phyloP scores from a whole-genome alignment of 2,329 filamentous ascomycete species.

The Xylariaceae sp. region DNA sequence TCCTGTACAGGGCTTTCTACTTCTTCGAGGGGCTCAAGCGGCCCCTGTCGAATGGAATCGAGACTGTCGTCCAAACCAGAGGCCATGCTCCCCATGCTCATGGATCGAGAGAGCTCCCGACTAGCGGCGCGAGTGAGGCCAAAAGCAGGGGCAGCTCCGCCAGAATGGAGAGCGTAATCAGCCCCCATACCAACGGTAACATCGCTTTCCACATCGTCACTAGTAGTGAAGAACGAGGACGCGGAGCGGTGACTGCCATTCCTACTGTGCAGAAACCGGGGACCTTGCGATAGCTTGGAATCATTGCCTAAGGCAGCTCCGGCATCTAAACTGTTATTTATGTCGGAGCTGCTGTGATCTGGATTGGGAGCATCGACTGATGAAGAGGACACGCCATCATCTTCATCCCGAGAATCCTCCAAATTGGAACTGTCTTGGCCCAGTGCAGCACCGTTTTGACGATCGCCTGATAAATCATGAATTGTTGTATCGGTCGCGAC shows the following conservation, averaged over 20 bases:
- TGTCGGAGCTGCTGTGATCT: slow-evolving; percentile 33
- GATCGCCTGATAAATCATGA: slow-evolving; percentile 17
- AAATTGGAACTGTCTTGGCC: slow-evolving; percentile 27
- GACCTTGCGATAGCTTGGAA: slow-evolving; percentile 43
- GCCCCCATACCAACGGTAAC: slow-evolving; percentile 60
- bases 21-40: slow-evolving; percentile 48
- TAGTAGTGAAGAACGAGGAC: slow-evolving; percentile 53
- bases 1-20: slow-evolving; percentile 36
- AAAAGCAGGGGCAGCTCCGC: slow-evolving; percentile 61
- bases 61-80: slow-evolving; percentile 62
- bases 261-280: slow-evolving; percentile 54
- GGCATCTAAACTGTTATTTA: slow-evolving; percentile 37
- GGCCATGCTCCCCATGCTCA: slow-evolving; percentile 85
- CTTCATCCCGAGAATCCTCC: slow-evolving; percentile 34
- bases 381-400: slow-evolving; percentile 30
- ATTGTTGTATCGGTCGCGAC: slow-evolving; percentile 34
- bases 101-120: slow-evolving; percentile 62
- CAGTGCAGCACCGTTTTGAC: slow-evolving; percentile 17
- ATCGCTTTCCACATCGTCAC: slow-evolving; percentile 66
- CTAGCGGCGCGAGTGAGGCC: slow-evolving; percentile 47
- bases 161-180: slow-evolving; percentile 79
- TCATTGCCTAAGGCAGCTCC: slow-evolving; percentile 44
- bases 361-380: slow-evolving; percentile 27
- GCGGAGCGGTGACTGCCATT: slow-evolving; percentile 56
- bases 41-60: slow-evolving; percentile 41